A percentile compares a stretch with the other conserved stretches of the same genome.
Conservation (phyloP, 306 rosid genomes). For the Hylodesmum podocarpum region DNA sequence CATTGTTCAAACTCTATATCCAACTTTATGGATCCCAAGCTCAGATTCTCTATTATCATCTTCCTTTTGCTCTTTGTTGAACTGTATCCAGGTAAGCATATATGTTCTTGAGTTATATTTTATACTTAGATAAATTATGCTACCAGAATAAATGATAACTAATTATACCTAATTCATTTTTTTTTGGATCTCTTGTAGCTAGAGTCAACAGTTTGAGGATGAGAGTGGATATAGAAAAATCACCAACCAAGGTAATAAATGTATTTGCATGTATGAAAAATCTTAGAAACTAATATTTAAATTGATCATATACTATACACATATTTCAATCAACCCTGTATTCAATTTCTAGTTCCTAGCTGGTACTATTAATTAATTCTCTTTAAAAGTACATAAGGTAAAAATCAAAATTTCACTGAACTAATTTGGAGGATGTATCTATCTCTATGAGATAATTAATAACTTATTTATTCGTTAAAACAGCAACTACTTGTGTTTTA, state of each 20-base stretch:
- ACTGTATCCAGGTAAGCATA: conserved; percentile 55
- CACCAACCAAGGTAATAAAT: conserved; percentile 46
- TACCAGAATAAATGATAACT: not conserved
- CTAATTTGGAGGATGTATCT: not conserved
- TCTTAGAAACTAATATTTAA: not conserved
- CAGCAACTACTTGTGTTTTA: not conserved
- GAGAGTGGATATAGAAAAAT: conserved; percentile 24
- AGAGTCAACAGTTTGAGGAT: conserved; percentile 34
- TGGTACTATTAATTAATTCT: not conserved
- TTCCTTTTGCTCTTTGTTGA: conserved; percentile 39
- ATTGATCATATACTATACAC: not conserved
- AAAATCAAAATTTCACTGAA: not conserved
- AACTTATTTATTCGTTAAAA: not conserved
- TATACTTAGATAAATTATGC: not conserved
- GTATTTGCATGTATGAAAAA: not conserved
- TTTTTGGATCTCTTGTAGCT: conserved; percentile 35
- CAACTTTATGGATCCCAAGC: conserved; percentile 38
- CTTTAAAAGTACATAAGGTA: not conserved
- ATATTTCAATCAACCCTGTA: not conserved
- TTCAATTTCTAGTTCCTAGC: not conserved
- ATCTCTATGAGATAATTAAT: not conserved
- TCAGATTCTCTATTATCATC: conserved; percentile 27
- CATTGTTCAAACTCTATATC: not conserved
- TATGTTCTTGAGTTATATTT: not conserved
- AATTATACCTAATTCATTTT: not conserved